Conservation (phyloP, 192 early-diverging fungal genomes). For the Coemansia sp. region DNA sequence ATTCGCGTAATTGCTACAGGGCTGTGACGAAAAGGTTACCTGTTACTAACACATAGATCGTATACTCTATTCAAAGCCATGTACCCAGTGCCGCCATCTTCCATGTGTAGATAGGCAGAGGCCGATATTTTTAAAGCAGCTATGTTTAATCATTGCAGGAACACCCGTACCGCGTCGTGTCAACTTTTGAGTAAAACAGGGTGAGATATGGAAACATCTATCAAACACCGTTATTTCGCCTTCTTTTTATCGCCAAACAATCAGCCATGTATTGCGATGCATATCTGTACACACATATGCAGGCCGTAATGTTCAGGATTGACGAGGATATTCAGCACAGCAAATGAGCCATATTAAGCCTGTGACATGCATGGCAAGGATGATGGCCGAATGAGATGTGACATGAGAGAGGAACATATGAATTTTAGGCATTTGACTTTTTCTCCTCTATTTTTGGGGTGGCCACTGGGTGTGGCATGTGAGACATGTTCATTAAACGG, state of each 20-base stretch:
- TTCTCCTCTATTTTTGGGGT: neutral
- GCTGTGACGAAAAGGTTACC: neutral
- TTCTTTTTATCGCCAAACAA: neutral
- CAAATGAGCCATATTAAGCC: conserved; percentile 1
- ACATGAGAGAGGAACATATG: conserved; percentile 1
- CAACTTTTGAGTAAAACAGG: neutral
- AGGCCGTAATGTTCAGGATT: neutral
- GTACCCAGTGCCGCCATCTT: neutral
- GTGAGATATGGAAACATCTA: neutral
- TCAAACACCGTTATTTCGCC: neutral
- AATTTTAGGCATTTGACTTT: conserved; percentile 10
- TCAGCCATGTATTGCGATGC: neutral
- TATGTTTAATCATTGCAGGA: neutral
- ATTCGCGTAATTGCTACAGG: neutral
- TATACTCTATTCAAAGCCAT: neutral
- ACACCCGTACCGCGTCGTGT: neutral
- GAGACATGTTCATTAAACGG: neutral
- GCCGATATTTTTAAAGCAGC: neutral
- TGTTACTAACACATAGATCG: neutral
- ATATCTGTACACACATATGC: neutral
- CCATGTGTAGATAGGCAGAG: neutral
- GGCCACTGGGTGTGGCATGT: conserved; percentile 12
- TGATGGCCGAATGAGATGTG: neutral
- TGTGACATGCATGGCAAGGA: neutral
- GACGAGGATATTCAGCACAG: neutral